Base-by-base conservation (phyloP, 2,329 filamentous ascomycete genomes). In the Blastomyces parvus region DNA sequence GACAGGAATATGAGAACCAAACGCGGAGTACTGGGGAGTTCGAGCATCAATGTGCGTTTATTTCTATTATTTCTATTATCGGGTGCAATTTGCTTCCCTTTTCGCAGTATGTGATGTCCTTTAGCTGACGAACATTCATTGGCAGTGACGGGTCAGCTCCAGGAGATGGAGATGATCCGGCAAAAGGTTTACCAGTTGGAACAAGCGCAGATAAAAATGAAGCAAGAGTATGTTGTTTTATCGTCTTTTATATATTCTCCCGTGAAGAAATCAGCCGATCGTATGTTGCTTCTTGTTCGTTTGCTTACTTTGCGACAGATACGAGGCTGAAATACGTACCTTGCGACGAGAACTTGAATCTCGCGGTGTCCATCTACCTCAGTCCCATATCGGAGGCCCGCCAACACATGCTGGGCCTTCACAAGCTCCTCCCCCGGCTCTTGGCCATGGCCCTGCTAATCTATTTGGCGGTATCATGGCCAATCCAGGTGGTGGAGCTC, bases 391-490 rank as follows among this genome's bases (percentile, higher is more conserved):
- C 72, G 83, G 84, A 66, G 88, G 86, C 19, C 86, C 87, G 50
- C 84, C 88, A 65, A 88, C 88, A 72, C 90, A 94, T 83, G 85
- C 85, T 64, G 90, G 88, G 53, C 88, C 91, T 63, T 87, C 89
- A 59, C 90, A 94, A 77, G 89, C 91, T 66, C 89, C 89, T 65
- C 93, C 94, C 44, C 92, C 87, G 44, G 80, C 90, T 59, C 89
- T 97, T 69, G 90, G 91, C 36, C 89, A 95, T 72, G 92, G 93
- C 33, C 86, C 86, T 63, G 93, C 89, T 74, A 94, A 95, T 72
- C 83, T 97, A 50, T 97, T 99, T 73, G 91, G 91, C 69, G 91
- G 91, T 63, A 96, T 97, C 73, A 97, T 99, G 90, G 86, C 92
- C 63, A 93, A 93, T 67, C 86, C 87, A 76, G 89, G 88, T 70